Evolutionary conservation across 805 yeast genomes (phyloP).

Genomic region (Metschnikowia lochheadii): DNA sequence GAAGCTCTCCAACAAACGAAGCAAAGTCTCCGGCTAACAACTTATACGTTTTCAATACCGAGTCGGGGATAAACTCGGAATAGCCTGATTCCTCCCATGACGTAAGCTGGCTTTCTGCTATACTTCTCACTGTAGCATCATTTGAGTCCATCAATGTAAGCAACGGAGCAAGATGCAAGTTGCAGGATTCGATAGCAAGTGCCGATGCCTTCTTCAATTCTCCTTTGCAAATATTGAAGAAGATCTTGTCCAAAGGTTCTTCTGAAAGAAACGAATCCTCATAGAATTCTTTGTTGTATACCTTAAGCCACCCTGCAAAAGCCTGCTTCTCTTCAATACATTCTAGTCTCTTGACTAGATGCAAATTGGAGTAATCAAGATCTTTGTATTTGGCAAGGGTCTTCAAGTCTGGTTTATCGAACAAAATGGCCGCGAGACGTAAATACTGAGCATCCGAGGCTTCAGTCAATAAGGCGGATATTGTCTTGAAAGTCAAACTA

Average conservation of each 20-base stretch:
- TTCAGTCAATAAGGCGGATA: slow-evolving; percentile 11
- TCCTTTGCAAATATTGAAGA: slow-evolving; percentile 48
- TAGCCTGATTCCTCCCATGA: slow-evolving; percentile 56
- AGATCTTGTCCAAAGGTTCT: slow-evolving; percentile 39
- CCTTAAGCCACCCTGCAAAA: slow-evolving; percentile 56
- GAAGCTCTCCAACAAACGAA: slow-evolving; percentile 42
- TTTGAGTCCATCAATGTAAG: slow-evolving; percentile 71
- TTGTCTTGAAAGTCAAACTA: slow-evolving; percentile 19
- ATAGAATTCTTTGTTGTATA: slow-evolving; percentile 26
- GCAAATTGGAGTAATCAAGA: slow-evolving; percentile 12
- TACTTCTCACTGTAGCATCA: slow-evolving; percentile 49
- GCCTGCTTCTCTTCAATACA: slow-evolving; percentile 36
- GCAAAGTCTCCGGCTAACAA: slow-evolving; percentile 53
- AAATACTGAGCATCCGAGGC: slow-evolving; percentile 36
- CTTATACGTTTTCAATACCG: slow-evolving; percentile 57
- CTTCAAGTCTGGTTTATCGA: slow-evolving; percentile 26
- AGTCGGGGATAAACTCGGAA: slow-evolving; percentile 45
- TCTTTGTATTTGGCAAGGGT: slow-evolving; percentile 4
- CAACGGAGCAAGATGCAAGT: slow-evolving; percentile 66
- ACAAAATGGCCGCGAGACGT: slow-evolving; percentile 60
- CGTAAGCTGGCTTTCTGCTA: slow-evolving; percentile 59
- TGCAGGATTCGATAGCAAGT: slow-evolving; percentile 55
- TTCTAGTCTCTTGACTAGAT: slow-evolving; percentile 17
- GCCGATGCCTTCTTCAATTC: slow-evolving; percentile 59
- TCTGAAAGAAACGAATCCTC: slow-evolving; percentile 31